These are phyloP conservation scores for Leccinum pachyderme DNA, from an alignment of 1,284 basidiomycete genomes.

Conservation along the genomic window DNA sequence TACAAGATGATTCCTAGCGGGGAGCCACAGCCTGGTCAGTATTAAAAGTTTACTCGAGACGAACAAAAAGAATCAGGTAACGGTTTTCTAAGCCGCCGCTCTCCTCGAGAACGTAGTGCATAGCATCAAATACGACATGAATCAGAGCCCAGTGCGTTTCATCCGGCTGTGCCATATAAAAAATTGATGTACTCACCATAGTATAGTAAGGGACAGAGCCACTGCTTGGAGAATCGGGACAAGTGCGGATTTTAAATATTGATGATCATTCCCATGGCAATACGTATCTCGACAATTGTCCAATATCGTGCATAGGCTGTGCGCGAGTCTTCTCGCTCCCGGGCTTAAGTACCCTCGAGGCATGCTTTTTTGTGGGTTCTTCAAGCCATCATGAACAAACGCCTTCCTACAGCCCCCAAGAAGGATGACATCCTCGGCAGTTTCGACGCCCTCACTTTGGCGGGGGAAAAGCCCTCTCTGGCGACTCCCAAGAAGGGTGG, in stretches of 20 bases:
- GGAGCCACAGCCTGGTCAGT: slow-evolving; percentile 10
- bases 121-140: slow-evolving; percentile 49
- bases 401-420: slow-evolving; percentile 17
- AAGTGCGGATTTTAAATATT: slow-evolving; percentile 1
- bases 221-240: background rate
- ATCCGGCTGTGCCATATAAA: slow-evolving; percentile 39
- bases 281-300: slow-evolving; percentile 15
- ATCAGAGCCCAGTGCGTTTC: slow-evolving; percentile 94
- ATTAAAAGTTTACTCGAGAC: background rate
- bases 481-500: background rate
- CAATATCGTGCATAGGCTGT: slow-evolving; percentile 13
- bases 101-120: slow-evolving; percentile 64
- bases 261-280: slow-evolving; percentile 10
- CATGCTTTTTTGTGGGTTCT: slow-evolving; percentile 14
- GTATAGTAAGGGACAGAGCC: background rate
- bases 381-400: slow-evolving; percentile 24
- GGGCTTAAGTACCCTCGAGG: slow-evolving; percentile 10
- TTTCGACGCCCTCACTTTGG: slow-evolving; percentile 39
- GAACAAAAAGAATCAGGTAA: slow-evolving; percentile 57
- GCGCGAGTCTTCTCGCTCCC: background rate
- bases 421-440: slow-evolving; percentile 36
- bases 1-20: slow-evolving; percentile 4
- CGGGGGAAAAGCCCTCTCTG: slow-evolving; percentile 15
- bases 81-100: slow-evolving; percentile 89
- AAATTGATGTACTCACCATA: background rate